phyloP scores from a whole-genome alignment of 176 grass and related monocot genomes.

The Guadua angustifolia region DNA sequence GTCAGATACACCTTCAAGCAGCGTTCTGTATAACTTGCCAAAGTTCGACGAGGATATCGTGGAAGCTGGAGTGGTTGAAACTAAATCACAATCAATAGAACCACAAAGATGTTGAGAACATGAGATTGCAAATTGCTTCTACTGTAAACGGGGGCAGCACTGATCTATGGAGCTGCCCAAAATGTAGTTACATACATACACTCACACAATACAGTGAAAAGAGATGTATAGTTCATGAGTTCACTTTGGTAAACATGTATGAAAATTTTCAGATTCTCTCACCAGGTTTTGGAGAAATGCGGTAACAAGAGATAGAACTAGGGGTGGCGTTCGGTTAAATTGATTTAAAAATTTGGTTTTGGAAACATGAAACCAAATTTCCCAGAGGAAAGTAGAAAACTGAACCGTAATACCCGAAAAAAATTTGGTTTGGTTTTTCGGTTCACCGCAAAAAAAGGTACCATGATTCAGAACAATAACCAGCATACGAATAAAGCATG shows the following conservation, averaged over 20 bases:
- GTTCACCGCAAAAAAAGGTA: no score
- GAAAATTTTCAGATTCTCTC: background rate
- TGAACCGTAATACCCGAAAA: no score
- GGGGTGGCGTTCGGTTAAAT: no score
- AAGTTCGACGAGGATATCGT: slow-evolving; percentile 45
- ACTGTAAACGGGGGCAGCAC: slow-evolving; percentile 32
- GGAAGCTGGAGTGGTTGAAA: slow-evolving; percentile 26
- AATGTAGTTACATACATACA: slow-evolving; percentile 32
- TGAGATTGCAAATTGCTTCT: background rate
- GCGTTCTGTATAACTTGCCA: slow-evolving; percentile 35
- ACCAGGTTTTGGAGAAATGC: slow-evolving; percentile 19
- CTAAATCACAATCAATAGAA: slow-evolving; percentile 17
- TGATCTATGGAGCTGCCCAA: slow-evolving; percentile 24
- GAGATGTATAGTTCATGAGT: slow-evolving; percentile 37
- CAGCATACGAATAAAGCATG: no score
- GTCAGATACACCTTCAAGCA: slow-evolving; percentile 50
- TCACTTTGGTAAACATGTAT: slow-evolving; percentile 32
- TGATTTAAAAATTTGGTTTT: no score
- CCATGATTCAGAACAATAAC: no score
- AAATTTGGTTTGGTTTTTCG: no score
- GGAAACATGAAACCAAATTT: no score
- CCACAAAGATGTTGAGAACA: slow-evolving; percentile 13
- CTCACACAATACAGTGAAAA: slow-evolving; percentile 8
- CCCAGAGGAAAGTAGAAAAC: no score
- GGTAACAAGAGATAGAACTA: background rate